Conservation (phyloP, 306 rosid genomes). For the Casuarina cunninghamiana region DNA sequence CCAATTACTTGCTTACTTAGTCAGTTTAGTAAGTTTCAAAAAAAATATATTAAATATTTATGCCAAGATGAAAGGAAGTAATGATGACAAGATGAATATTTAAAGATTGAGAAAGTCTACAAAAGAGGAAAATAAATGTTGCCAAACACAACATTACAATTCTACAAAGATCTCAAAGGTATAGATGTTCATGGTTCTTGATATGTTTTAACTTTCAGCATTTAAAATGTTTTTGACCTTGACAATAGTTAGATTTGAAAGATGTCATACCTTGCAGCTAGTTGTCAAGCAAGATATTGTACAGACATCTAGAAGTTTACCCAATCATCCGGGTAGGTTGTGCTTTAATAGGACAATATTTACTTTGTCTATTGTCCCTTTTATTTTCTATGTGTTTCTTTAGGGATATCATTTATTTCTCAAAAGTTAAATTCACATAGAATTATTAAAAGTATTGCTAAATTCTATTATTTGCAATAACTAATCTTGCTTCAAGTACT, state of each 20-base stretch:
- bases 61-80: too few species aligned
- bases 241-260: conserved; percentile 80
- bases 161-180: background rate
- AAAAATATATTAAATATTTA: background rate
- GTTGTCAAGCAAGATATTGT: conserved; percentile 83
- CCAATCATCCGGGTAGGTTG: conserved; percentile 65
- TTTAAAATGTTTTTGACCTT: conserved; percentile 40
- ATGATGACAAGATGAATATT: background rate
- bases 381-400: background rate
- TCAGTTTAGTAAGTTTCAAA: background rate
- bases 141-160: background rate
- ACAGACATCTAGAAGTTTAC: conserved; percentile 52
- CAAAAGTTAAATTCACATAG: background rate
- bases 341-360: conserved; percentile 5
- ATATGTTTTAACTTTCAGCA: conserved; percentile 13
- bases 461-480: conserved; percentile 43
- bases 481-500: conserved; percentile 71
- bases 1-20: too few species aligned
- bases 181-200: background rate
- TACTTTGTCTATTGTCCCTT: background rate
- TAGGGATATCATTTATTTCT: background rate
- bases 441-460: conserved; percentile 14
- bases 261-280: conserved; percentile 97
- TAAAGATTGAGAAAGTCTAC: background rate
- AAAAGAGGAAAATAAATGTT: background rate